These are phyloP conservation scores for Eutrema salsugineum DNA, from an alignment of 441 rosid genomes.

Conservation along the genomic window DNA sequence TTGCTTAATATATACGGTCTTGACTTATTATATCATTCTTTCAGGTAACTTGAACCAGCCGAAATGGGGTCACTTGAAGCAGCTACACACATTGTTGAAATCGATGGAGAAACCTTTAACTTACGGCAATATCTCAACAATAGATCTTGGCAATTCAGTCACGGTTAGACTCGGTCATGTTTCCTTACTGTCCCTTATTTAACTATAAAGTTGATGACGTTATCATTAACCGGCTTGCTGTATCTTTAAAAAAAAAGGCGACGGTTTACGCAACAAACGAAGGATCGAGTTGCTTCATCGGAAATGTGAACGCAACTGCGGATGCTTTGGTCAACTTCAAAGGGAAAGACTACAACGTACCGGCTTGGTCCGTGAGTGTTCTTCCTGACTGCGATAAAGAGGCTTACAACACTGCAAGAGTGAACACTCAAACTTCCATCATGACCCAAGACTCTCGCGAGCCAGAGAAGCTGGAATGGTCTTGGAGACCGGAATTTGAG, in stretches of 20 bases:
- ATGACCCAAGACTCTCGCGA: constrained; percentile 33
- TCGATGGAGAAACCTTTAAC: constrained; percentile 42
- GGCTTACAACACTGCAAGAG: constrained; percentile 61
- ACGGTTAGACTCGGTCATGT: constrained; percentile 21
- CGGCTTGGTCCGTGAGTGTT: constrained; percentile 77
- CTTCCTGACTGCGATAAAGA: constrained; percentile 55
- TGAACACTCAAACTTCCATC: constrained; percentile 52
- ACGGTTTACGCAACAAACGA: constrained; percentile 39
- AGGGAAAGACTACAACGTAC: constrained; percentile 38
- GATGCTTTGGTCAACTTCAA: constrained; percentile 40
- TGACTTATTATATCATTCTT: not conserved
- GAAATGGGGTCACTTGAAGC: constrained; percentile 53
- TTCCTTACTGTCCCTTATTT: not conserved
- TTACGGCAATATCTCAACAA: constrained; percentile 34
- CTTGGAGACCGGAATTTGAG: constrained; percentile 60
- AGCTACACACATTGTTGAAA: constrained; percentile 38
- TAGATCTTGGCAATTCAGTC: constrained; percentile 40
- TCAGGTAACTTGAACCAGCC: constrained; percentile 46
- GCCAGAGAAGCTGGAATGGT: constrained; percentile 43
- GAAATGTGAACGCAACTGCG: constrained; percentile 36
- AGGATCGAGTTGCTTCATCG: constrained; percentile 53
- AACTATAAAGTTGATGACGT: not conserved
- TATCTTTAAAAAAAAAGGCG: constrained; percentile 32
- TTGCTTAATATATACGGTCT: not conserved
- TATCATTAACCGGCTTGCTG: not conserved